Base-by-base conservation (phyloP, 192 early-diverging fungal genomes). In the Backusella australiensis region DNA sequence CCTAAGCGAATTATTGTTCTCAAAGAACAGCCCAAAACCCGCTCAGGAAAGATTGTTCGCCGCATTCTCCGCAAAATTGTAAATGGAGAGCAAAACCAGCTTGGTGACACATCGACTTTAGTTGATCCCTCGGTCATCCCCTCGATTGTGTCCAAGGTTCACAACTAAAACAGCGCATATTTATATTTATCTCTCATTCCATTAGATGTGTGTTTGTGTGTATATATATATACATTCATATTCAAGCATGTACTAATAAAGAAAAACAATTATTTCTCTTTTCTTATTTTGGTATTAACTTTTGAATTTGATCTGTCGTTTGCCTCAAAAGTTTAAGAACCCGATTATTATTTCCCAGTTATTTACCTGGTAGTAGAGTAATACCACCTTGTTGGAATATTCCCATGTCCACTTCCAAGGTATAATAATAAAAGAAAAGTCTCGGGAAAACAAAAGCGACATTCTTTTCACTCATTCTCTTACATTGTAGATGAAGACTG, bases 31-130 rank as follows among this genome's bases (percentile, higher is more conserved):
- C 96, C 96, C 77, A 97, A 98, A 87, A 98, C 96, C 21, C 89
- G 95, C 35, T 92, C 90, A 39, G 96, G 96, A 63, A 98, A 98
- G 88, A 94, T 98, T 81, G 96, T 97, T 91, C 88, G 96, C 52
- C 89, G 96, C 66, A 91, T 98, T 75, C 86, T 98, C 84, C 88
- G 96, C 80, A 98, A 98, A 90, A 89, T 96, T 67, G 93, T 96
- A 63, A 93, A 86, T 38, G 89, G 90, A 74, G 94, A 98, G 75
- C 83, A 91, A 6, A 89, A 91, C 75, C 90, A 93, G 75, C 83
- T 98, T 17, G 97, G 97, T 71, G 97, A 98, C 78, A 85, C 93
- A 75, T 89, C 86, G 15, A 97, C 97, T 14, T 83, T 98, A 77
- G 91, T 94, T 6, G 95, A 98, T 59, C 94, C 94, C 14, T 74